phyloP scores from a whole-genome alignment of 2,329 filamentous ascomycete species.

The Ophiostoma novo-ulmi region DNA sequence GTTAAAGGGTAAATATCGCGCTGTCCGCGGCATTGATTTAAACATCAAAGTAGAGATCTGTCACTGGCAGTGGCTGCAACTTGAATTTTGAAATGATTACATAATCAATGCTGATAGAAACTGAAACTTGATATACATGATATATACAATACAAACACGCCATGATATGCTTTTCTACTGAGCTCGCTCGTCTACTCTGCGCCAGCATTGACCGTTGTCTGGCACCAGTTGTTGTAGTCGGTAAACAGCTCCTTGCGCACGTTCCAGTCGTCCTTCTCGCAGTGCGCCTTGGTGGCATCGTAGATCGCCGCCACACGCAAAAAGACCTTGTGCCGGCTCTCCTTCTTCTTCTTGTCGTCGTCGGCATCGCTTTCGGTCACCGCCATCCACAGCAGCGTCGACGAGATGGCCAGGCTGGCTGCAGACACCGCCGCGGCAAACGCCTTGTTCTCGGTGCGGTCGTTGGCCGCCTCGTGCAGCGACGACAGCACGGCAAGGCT shows the following conservation, averaged over 20 bases:
- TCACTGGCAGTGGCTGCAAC: neutral
- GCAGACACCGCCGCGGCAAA: constrained; percentile 72
- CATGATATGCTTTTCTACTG: neutral
- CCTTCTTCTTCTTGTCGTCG: neutral
- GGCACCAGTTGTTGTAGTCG: constrained; percentile 68
- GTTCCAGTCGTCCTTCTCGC: constrained; percentile 54
- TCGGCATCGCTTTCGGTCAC: constrained; percentile 26
- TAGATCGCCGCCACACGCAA: constrained; percentile 59
- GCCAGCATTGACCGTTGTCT: constrained; percentile 25
- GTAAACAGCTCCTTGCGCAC: constrained; percentile 62
- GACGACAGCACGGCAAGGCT: constrained; percentile 56
- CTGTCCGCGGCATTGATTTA: neutral
- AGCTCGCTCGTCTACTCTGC: neutral
- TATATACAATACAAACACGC: constrained; percentile 4
- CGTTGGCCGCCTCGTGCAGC: constrained; percentile 65
- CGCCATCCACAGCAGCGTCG: constrained; percentile 54
- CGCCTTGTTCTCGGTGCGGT: constrained; percentile 52
- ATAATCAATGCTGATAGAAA: neutral
- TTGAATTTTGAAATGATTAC: neutral
- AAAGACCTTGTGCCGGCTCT: constrained; percentile 44
- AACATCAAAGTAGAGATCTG: no score
- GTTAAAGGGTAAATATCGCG: neutral
- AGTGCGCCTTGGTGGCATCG: constrained; percentile 53
- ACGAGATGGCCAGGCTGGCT: constrained; percentile 62
- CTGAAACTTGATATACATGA: neutral